These are phyloP conservation scores for Cucurbitaria berberidis DNA, from an alignment of 2,329 filamentous ascomycete genomes.

Conservation along the genomic window DNA sequence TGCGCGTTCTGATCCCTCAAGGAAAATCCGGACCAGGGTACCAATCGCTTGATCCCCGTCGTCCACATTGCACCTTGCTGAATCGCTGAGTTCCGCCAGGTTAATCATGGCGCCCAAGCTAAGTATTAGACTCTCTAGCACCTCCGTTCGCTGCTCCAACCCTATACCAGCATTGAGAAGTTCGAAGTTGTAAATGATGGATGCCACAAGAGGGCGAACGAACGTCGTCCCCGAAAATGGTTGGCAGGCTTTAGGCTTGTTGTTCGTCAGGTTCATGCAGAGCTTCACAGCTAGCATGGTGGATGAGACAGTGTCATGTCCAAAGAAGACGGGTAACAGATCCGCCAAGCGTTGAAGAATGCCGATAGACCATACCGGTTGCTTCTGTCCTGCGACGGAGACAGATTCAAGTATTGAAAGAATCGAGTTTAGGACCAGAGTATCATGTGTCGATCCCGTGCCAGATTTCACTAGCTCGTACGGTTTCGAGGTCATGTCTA, in stretches of 20 bases:
- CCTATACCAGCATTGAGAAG: slow-evolving; percentile 35
- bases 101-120: slow-evolving; percentile 86
- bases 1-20: slow-evolving; percentile 69
- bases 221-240: slow-evolving; percentile 66
- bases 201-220: slow-evolving; percentile 49
- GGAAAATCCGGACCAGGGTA: slow-evolving; percentile 68
- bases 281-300: slow-evolving; percentile 67
- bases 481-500: slow-evolving; percentile 49
- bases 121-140: slow-evolving; percentile 75
- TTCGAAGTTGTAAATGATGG: slow-evolving; percentile 36
- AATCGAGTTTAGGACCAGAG: slow-evolving; percentile 45
- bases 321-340: slow-evolving; percentile 45
- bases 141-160: slow-evolving; percentile 60
- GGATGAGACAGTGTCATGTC: slow-evolving; percentile 18
- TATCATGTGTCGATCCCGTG: slow-evolving; percentile 27
- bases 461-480: slow-evolving; percentile 22
- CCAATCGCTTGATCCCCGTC: slow-evolving; percentile 59
- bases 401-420: slow-evolving; percentile 62
- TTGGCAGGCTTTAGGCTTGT: slow-evolving; percentile 71
- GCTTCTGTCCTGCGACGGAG: slow-evolving; percentile 52
- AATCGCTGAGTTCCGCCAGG: slow-evolving; percentile 76
- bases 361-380: slow-evolving; percentile 47
- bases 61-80: slow-evolving; percentile 53
- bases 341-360: slow-evolving; percentile 61
- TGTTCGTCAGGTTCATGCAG: slow-evolving; percentile 85